Evolutionary conservation across 441 rosid species (phyloP).

Genomic region (Theobroma grandiflorum): DNA sequence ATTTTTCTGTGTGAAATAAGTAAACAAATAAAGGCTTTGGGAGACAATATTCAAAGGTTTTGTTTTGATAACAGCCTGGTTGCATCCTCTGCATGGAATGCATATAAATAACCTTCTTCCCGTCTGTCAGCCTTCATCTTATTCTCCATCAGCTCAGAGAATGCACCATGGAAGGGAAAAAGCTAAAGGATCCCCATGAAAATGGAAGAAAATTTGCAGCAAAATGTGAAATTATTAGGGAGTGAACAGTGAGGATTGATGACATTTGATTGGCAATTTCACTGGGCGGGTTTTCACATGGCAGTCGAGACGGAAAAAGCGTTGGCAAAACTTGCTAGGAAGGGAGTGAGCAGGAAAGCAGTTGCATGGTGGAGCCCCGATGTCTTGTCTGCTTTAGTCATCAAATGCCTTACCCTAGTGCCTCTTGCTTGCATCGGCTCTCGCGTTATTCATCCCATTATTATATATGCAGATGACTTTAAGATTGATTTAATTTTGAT

Average conservation of each 20-base stretch:
- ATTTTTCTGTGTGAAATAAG: no score
- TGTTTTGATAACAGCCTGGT: no score
- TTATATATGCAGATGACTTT: no score
- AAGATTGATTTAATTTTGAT: no score
- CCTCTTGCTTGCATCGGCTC: neutral
- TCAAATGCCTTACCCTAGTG: conserved; percentile 8
- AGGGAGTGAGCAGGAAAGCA: neutral
- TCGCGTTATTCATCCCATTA: neutral
- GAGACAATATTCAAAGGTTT: no score
- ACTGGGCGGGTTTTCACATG: neutral
- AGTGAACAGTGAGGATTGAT: neutral
- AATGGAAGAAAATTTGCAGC: no score
- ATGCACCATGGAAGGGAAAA: no score
- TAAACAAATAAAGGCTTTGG: neutral
- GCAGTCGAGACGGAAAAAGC: neutral
- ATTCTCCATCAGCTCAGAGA: neutral
- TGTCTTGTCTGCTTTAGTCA: conserved; percentile 31
- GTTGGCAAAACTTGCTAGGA: neutral
- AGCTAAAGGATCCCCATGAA: no score
- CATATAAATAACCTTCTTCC: no score
- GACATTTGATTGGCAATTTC: neutral
- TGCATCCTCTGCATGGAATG: no score
- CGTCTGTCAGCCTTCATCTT: no score
- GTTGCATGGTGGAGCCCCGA: conserved; percentile 31
- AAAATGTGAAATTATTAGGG: neutral